Percentiles rank a stretch among this genome's conserved stretches.
Evolutionary conservation across 176 grass and related monocot genomes (phyloP).

Genomic region (Carex pumila): DNA sequence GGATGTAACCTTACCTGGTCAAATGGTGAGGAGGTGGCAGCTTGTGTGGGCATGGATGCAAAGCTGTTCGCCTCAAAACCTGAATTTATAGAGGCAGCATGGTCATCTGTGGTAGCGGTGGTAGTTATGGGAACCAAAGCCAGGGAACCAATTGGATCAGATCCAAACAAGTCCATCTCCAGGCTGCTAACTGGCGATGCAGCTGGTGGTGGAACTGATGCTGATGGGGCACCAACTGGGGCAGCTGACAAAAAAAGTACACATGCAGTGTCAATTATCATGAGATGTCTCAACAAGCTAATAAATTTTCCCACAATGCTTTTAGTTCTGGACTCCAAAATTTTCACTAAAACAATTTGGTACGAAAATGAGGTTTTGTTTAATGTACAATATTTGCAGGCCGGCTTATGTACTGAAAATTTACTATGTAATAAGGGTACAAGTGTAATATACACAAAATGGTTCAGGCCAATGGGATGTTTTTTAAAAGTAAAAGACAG

Average conservation of each 20-base stretch:
- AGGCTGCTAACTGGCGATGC: constrained; percentile 44
- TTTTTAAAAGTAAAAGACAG: background rate
- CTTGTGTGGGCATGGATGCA: constrained; percentile 39
- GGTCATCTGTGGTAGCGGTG: constrained; percentile 31
- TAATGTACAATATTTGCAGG: background rate
- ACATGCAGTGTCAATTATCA: background rate
- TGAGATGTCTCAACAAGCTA: constrained; percentile 12
- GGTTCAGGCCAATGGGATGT: background rate
- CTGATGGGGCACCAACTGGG: constrained; percentile 15
- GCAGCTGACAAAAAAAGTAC: background rate
- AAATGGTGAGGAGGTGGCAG: constrained; percentile 32
- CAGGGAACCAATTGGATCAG: constrained; percentile 59
- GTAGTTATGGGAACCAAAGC: constrained; percentile 75
- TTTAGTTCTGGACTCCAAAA: constrained; percentile 10
- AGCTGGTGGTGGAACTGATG: constrained; percentile 29
- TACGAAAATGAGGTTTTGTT: constrained; percentile 2
- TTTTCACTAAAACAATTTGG: background rate
- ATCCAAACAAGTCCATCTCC: constrained; percentile 92
- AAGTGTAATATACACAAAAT: background rate
- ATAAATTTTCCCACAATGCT: background rate
- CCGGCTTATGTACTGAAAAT: no score
- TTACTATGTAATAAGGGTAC: background rate
- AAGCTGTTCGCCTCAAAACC: constrained; percentile 48
- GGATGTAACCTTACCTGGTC: constrained; percentile 44
- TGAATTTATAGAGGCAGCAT: constrained; percentile 47